Conservation (phyloP, 495 filamentous ascomycete species). For the Neurospora tetraspora region DNA sequence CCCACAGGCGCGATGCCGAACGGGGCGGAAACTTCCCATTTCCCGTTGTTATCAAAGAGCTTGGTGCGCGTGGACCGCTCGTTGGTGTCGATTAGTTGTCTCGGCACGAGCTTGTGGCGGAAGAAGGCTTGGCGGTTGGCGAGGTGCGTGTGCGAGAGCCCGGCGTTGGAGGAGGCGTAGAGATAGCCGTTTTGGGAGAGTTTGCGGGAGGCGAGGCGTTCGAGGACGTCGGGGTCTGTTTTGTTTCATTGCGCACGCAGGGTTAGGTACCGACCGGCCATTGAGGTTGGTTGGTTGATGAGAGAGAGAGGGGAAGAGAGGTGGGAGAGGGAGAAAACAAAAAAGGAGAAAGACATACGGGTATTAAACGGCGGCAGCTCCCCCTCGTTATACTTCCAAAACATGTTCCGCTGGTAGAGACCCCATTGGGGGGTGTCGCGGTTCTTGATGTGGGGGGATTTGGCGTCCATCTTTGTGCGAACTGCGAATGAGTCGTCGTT, state of each 20-base stretch:
- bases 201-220: constrained; percentile 45
- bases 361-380: neutral
- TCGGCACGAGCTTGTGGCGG: constrained; percentile 36
- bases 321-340: neutral
- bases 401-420: constrained; percentile 53
- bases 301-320: neutral
- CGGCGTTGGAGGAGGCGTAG: constrained; percentile 59
- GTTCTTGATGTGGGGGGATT: constrained; percentile 44
- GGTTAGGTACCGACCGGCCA: too few relatives aligned
- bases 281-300: neutral
- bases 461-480: constrained; percentile 30
- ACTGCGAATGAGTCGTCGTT: too few relatives aligned
- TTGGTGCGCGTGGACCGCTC: neutral
- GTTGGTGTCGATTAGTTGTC: neutral
- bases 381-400: constrained; percentile 41
- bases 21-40: neutral
- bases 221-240: neutral
- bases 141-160: constrained; percentile 53
- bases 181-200: constrained; percentile 44
- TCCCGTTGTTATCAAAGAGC: neutral
- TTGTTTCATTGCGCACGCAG: neutral
- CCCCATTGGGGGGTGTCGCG: constrained; percentile 51
- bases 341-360: neutral
- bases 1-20: neutral
- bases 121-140: constrained; percentile 61